A percentile compares a stretch with the other conserved stretches of the same genome.
These are phyloP conservation scores for Neophaeococcomyces aloes DNA, from an alignment of 2,329 filamentous ascomycete species.

Conservation along the genomic window DNA sequence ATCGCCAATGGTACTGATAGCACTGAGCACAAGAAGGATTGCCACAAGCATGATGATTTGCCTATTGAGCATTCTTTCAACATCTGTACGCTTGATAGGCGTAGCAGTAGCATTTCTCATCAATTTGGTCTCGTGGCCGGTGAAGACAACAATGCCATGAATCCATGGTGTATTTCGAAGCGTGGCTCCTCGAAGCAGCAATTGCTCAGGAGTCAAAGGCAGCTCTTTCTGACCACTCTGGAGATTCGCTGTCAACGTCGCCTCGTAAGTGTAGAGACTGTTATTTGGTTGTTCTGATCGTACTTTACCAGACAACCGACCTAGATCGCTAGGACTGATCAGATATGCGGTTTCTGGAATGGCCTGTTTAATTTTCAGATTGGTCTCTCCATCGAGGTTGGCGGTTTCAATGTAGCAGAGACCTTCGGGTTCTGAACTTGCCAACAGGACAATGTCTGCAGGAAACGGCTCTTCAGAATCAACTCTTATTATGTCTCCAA, in stretches of 20 bases:
- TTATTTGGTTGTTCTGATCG: constrained; percentile 97
- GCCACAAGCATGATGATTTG: constrained; percentile 83
- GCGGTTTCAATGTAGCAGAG: constrained; percentile 98
- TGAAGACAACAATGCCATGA: constrained; percentile 91
- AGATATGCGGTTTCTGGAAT: constrained; percentile 83
- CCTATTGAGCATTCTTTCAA: constrained; percentile 85
- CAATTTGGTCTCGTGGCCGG: constrained; percentile 93
- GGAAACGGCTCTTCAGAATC: constrained; percentile 93
- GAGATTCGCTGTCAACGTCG: constrained; percentile 79
- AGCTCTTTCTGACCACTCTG: constrained; percentile 91
- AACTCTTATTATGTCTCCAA: constrained; percentile 86
- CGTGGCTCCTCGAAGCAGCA: constrained; percentile 84
- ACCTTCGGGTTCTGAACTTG: constrained; percentile 93
- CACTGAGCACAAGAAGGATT: constrained; percentile 72
- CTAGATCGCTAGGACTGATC: constrained; percentile 77
- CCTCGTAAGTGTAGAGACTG: constrained; percentile 96
- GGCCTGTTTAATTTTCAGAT: constrained; percentile 96
- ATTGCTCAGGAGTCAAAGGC: constrained; percentile 78
- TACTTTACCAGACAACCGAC: constrained; percentile 72
- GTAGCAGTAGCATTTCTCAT: constrained; percentile 97
- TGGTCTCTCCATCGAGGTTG: constrained; percentile 94
- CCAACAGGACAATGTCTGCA: constrained; percentile 80
- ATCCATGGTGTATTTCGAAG: constrained; percentile 95
- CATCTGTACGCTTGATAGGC: constrained; percentile 94
- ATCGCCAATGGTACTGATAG: constrained; percentile 86